Evolutionary conservation across 768 basidiomycete species (phyloP).

Genomic region (Mycena kentingensis): DNA sequence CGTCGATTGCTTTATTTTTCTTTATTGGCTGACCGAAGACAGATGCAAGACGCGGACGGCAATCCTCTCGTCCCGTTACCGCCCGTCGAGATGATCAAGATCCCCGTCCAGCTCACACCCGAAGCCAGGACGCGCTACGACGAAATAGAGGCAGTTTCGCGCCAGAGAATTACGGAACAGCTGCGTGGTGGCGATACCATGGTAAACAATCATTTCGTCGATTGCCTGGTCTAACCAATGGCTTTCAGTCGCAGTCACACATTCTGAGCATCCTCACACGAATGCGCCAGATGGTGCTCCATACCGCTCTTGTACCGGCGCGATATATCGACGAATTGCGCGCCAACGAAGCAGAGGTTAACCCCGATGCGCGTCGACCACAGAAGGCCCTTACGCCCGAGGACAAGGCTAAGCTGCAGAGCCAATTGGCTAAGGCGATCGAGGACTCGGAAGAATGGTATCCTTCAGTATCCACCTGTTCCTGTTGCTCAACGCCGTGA

Average conservation of each 20-base stretch:
- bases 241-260: constrained; percentile 60
- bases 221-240: constrained; percentile 6
- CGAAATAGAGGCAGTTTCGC: background rate
- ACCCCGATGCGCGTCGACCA: constrained; percentile 25
- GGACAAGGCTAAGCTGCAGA: constrained; percentile 58
- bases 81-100: constrained; percentile 74
- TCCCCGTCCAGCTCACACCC: constrained; percentile 50
- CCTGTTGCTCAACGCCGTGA: background rate
- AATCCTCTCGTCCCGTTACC: constrained; percentile 76
- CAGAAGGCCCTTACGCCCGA: constrained; percentile 52
- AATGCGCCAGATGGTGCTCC: constrained; percentile 78
- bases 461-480: background rate
- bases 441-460: constrained; percentile 77
- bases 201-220: constrained; percentile 37
- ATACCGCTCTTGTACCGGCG: constrained; percentile 72
- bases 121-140: background rate
- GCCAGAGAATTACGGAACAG: background rate
- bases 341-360: constrained; percentile 36
- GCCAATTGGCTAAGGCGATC: constrained; percentile 60
- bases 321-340: constrained; percentile 70
- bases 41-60: constrained; percentile 86
- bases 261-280: constrained; percentile 85
- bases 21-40: constrained; percentile 6
- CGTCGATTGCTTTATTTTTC: background rate
- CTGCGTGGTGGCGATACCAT: constrained; percentile 47